Evolutionary conservation across 2,329 filamentous ascomycete species (phyloP), one percentile per base, ranked within the genome.

Genomic region (Thelonectria blattea): DNA sequence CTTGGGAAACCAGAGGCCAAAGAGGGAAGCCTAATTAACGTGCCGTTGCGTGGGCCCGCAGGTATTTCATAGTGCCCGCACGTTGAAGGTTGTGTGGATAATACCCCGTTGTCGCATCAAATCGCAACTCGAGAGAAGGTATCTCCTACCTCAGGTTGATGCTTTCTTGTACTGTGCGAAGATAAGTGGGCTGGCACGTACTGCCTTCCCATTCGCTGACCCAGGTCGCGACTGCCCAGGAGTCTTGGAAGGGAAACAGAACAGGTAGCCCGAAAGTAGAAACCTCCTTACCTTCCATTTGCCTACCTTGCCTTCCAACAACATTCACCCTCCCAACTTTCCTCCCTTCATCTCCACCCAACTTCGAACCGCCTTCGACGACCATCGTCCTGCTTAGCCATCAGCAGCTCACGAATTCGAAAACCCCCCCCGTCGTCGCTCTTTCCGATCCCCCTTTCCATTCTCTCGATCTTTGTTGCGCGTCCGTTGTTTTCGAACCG

Each of bases 201-300:
- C 56, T 51, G 27, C 48, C 18, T 56, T 20, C 42, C 51, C 58
- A 52, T 60, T 49, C 58, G 48, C 52, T 56, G 48, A 20, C 42
- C 22, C 37, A 64, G 58, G 56, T 59, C 63, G 65, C 61, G 52
- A 27, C 43, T 30, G 32, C n/a, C n/a, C n/a, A n/a, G 22, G 3
- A 24, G 22, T 24, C 34, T 37, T 2, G 42, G 39, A 46, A 65
- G 65, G 58, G 65, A 65, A 73, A 73, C 68, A 75, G 70, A 73
- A 75, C 73, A 75, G 70, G 70, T 75, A 70, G 69, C 73, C 73
- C 65, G 68, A 68, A 72, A 68, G 69, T 68, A 69, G 63, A 72
- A n/a, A 37, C 62, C 62, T 68, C 60, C 61, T 60, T 58, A 52
- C 56, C 58, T 56, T 71, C 66, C 22, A 24, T 24, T 24, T 67